These are phyloP conservation scores for Thymus quinquecostatus DNA, from an alignment of 257 asterid genomes.

Conservation along the genomic window DNA sequence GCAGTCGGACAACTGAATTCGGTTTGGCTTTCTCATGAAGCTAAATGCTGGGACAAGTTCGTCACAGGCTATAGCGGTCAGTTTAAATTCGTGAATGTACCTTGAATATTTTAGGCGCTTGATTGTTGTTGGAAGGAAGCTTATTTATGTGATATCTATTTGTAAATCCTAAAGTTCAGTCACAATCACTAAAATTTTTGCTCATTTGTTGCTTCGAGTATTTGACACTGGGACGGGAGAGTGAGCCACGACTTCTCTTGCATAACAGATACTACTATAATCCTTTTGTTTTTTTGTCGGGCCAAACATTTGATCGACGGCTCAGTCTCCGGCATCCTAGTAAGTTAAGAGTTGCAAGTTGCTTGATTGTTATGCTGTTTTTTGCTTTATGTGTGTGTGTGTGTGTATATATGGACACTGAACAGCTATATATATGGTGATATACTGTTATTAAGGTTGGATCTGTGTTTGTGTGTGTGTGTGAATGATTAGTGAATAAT, in stretches of 20 bases:
- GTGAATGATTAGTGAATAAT: constrained; percentile 15
- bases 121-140: background rate
- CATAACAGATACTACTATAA: background rate
- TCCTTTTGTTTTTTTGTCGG: background rate
- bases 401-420: background rate
- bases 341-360: background rate
- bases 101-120: constrained; percentile 5
- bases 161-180: constrained; percentile 29
- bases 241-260: background rate
- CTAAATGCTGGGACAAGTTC: constrained; percentile 11
- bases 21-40: background rate
- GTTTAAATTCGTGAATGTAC: constrained; percentile 15
- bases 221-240: background rate
- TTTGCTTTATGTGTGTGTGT: background rate
- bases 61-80: constrained; percentile 12
- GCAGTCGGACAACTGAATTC: constrained; percentile 13
- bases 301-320: background rate
- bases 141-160: constrained; percentile 14
- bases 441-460: too few relatives aligned
- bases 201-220: background rate
- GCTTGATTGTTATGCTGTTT: background rate
- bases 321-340: constrained; percentile 1
- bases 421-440: too few relatives aligned
- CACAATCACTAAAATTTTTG: background rate
- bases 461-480: background rate